These are phyloP conservation scores for Saturnispora sekii DNA, from an alignment of 805 yeast genomes.

Conservation along the genomic window DNA sequence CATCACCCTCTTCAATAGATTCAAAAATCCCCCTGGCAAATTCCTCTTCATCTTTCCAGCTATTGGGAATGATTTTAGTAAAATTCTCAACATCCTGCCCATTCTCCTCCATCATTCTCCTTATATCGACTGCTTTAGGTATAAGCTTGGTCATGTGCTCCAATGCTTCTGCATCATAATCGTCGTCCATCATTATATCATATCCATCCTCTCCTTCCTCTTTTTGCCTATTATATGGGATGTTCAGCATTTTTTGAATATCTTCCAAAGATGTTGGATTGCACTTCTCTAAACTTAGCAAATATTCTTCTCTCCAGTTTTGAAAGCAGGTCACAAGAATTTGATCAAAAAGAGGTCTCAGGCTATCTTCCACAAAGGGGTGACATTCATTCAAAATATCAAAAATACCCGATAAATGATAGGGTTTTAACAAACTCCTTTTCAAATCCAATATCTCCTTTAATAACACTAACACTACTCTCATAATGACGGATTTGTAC, in stretches of 20 bases:
- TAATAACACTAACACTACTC: conserved; percentile 15
- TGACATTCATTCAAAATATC: conserved; percentile 20
- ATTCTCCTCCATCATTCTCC: conserved; percentile 4
- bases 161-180: conserved; percentile 14
- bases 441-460: conserved; percentile 8
- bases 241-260: conserved; percentile 4
- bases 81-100: conserved; percentile 23
- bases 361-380: conserved; percentile 14
- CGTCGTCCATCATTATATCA: conserved; percentile 8
- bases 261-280: conserved; percentile 12
- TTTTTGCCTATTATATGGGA: neutral
- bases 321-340: conserved; percentile 12
- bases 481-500: conserved; percentile 17
- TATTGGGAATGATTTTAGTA: conserved; percentile 30
- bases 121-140: conserved; percentile 12
- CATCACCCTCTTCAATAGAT: conserved; percentile 4
- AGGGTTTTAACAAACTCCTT: conserved; percentile 13
- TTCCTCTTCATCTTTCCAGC: neutral
- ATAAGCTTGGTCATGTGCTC: conserved; percentile 25
- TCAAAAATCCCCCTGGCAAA: neutral
- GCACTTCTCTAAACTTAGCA: conserved; percentile 13
- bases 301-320: conserved; percentile 12
- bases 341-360: conserved; percentile 6
- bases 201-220: neutral
- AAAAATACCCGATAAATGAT: conserved; percentile 16